Percentiles rank a stretch among this genome's conserved stretches.
These are phyloP conservation scores for Celoporthe dispersa DNA, from an alignment of 2,329 filamentous ascomycete species.

Conservation along the genomic window DNA sequence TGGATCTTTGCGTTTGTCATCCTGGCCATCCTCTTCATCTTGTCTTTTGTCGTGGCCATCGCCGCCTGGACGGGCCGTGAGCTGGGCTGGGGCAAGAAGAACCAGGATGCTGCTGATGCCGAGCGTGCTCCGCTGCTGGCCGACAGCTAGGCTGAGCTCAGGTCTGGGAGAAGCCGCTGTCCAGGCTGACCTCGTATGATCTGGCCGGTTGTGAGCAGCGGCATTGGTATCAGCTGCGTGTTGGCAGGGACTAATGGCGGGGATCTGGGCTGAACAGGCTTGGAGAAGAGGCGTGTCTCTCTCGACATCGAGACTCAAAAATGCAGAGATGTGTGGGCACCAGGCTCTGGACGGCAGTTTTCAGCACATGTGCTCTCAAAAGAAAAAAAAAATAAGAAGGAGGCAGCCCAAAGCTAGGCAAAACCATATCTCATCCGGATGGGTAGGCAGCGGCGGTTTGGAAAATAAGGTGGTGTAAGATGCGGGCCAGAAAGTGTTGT, in stretches of 20 bases:
- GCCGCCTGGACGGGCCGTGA: constrained; percentile 67
- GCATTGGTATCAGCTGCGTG: neutral
- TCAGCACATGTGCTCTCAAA: neutral
- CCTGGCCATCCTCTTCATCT: constrained; percentile 73
- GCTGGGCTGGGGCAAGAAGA: constrained; percentile 51
- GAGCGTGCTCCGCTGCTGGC: constrained; percentile 67
- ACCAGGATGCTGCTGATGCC: constrained; percentile 47
- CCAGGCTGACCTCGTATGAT: neutral
- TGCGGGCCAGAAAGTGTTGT: neutral
- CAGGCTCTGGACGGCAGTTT: neutral
- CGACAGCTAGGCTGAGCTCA: constrained; percentile 43
- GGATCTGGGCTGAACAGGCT: neutral
- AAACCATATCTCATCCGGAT: constrained; percentile 23
- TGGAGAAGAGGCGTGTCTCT: neutral
- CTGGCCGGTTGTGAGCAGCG: neutral
- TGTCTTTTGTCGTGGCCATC: constrained; percentile 67
- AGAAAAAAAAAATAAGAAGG: too few species aligned
- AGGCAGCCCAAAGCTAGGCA: neutral
- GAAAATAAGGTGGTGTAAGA: neutral
- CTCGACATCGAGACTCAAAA: neutral
- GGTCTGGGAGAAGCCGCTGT: neutral
- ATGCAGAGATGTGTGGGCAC: neutral
- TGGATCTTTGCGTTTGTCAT: constrained; percentile 93
- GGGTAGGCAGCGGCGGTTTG: constrained; percentile 32
- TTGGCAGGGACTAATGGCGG: too few species aligned